A percentile compares a stretch with the other conserved stretches of the same genome.
Evolutionary conservation across 495 filamentous ascomycete species (phyloP).

Genomic region (Hypoxylon perforatum): DNA sequence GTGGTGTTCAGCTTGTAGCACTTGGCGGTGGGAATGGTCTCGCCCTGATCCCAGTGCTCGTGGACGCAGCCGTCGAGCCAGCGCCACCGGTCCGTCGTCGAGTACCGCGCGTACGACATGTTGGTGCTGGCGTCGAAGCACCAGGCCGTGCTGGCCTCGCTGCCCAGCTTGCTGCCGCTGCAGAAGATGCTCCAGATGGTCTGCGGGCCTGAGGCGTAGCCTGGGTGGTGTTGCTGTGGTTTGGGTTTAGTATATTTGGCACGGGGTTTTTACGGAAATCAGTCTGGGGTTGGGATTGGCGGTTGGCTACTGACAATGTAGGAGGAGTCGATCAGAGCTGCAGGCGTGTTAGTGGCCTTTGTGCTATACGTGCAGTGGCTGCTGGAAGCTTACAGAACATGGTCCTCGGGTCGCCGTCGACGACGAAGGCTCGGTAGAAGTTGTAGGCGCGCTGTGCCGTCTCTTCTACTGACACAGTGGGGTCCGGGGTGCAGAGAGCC

Average conservation of each 20-base stretch:
- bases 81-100: slow-evolving; percentile 55
- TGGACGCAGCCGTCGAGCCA: slow-evolving; percentile 61
- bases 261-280: not conserved
- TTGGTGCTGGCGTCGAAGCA: slow-evolving; percentile 60
- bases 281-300: not conserved
- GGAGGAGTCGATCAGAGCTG: slow-evolving; percentile 51
- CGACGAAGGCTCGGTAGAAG: slow-evolving; percentile 61
- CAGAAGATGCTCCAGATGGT: slow-evolving; percentile 59
- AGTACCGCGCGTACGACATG: slow-evolving; percentile 61
- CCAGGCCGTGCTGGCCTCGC: slow-evolving; percentile 52
- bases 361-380: too few relatives aligned
- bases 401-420: slow-evolving; percentile 57
- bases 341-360: too few relatives aligned
- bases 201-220: slow-evolving; percentile 52
- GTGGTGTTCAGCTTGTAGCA: slow-evolving; percentile 49
- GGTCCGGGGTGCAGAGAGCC: slow-evolving; percentile 52
- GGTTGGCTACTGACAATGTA: slow-evolving; percentile 47
- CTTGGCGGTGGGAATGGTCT: slow-evolving; percentile 52
- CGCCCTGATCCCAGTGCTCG: slow-evolving; percentile 58
- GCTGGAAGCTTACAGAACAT: slow-evolving; percentile 53
- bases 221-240: slow-evolving; percentile 57
- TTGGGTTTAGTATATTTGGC: slow-evolving; percentile 1
- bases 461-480: slow-evolving; percentile 55
- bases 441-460: slow-evolving; percentile 58
- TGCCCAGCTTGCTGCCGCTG: slow-evolving; percentile 53